phyloP scores from a whole-genome alignment of 2,329 filamentous ascomycete species.

The Pezicula rhizophila region DNA sequence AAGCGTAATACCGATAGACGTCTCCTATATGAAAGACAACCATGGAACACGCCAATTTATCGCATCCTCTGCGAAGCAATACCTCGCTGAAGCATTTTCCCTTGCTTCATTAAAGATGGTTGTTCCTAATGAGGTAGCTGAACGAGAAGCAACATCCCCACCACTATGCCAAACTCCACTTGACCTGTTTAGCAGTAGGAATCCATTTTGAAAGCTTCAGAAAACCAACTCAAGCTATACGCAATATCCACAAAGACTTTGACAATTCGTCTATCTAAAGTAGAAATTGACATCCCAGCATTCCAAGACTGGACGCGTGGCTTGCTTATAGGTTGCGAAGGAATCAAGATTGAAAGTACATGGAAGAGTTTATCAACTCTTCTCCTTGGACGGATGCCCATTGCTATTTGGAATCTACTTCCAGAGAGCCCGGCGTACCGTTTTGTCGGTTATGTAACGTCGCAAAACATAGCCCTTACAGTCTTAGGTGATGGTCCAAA shows the following conservation, averaged over 20 bases:
- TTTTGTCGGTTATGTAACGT: neutral
- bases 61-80: conserved; percentile 1
- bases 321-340: conserved; percentile 1
- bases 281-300: neutral
- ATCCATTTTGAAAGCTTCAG: neutral
- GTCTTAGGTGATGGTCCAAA: no score
- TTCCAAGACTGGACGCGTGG: conserved; percentile 2
- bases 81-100: conserved; percentile 1
- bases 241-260: conserved; percentile 4
- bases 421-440: conserved; percentile 5
- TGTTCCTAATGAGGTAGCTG: neutral
- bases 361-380: conserved; percentile 5
- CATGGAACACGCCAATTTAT: conserved; percentile 6
- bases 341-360: conserved; percentile 2
- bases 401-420: conserved; percentile 5
- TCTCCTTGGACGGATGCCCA: conserved; percentile 1
- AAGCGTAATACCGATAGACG: neutral
- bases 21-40: neutral
- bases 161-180: neutral
- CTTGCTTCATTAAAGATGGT: neutral
- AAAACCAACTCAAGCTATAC: neutral
- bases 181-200: neutral
- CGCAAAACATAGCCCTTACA: neutral
- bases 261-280: neutral
- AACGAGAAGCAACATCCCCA: no score